These are phyloP conservation scores for Cytospora paraplurivora DNA, from an alignment of 2,329 filamentous ascomycete species.

Conservation along the genomic window DNA sequence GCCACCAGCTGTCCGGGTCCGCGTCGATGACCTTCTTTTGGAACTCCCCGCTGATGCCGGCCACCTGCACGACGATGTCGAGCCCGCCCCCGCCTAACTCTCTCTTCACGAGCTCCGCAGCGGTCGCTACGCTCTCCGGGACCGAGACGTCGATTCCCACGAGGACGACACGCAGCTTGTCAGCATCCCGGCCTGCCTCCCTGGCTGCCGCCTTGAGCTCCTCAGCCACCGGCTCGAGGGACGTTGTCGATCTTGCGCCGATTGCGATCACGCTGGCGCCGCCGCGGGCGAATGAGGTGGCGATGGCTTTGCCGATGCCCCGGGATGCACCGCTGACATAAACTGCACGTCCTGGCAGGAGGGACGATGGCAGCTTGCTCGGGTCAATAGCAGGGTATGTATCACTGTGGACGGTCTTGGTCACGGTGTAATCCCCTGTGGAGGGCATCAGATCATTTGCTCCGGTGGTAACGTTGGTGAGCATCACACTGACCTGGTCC, in stretches of 20 bases:
- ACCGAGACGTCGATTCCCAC: constrained; percentile 4
- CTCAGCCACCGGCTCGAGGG: constrained; percentile 12
- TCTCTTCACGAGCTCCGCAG: not conserved
- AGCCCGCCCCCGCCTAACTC: not conserved
- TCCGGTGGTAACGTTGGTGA: not conserved
- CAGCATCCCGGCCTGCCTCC: not conserved
- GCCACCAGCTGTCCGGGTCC: constrained; percentile 41
- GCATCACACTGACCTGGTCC: constrained; percentile 12
- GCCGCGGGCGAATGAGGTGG: constrained; percentile 15
- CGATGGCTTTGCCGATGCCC: constrained; percentile 18
- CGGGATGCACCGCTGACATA: constrained; percentile 14
- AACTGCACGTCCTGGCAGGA: constrained; percentile 12
- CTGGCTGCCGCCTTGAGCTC: constrained; percentile 5
- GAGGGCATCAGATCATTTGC: not conserved
- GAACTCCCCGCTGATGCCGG: not conserved
- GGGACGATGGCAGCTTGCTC: constrained; percentile 2
- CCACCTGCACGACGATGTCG: constrained; percentile 14
- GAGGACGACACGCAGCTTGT: not conserved
- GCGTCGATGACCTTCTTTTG: constrained; percentile 32
- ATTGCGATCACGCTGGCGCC: constrained; percentile 16
- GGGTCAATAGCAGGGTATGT: constrained; percentile 22
- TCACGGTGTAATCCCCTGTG: constrained; percentile 17
- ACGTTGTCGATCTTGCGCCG: not conserved
- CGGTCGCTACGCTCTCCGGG: not conserved
- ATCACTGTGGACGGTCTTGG: constrained; percentile 17